Percentiles rank a stretch among this genome's conserved stretches.
These are phyloP conservation scores for Ophiocordyceps robertsii DNA, from an alignment of 2,329 filamentous ascomycete species.

Conservation along the genomic window DNA sequence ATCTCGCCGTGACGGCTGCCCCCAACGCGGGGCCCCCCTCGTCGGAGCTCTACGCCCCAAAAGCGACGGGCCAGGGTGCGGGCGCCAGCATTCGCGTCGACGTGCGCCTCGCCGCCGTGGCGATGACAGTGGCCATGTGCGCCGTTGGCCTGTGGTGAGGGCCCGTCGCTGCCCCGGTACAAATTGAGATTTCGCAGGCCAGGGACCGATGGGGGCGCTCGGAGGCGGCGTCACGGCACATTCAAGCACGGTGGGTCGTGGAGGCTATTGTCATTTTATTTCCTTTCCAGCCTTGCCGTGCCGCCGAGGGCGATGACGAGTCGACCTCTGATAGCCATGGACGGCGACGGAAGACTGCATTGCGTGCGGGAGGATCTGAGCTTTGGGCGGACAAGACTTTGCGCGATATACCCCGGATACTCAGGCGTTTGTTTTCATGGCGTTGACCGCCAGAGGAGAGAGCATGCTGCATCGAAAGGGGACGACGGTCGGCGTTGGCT, in stretches of 20 bases:
- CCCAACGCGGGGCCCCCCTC: conserved; percentile 5
- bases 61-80: neutral
- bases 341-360: neutral
- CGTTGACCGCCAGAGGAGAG: neutral
- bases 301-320: too few species aligned
- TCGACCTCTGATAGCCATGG: neutral
- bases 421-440: neutral
- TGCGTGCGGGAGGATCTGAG: neutral
- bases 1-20: conserved; percentile 11
- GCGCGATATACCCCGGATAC: neutral
- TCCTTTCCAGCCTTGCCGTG: neutral
- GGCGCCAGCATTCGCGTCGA: neutral
- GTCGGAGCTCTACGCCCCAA: conserved; percentile 3
- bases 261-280: too few species aligned
- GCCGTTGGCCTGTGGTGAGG: neutral
- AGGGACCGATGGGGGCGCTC: too few species aligned
- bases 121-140: neutral
- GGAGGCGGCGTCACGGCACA: too few species aligned
- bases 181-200: too few species aligned
- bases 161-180: too few species aligned
- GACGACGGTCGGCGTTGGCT: too few species aligned
- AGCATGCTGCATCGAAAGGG: neutral
- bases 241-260: too few species aligned
- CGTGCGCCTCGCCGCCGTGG: neutral
- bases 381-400: neutral